Conservation (phyloP, 106 monocot genomes). For the Cymbidium sinense region DNA sequence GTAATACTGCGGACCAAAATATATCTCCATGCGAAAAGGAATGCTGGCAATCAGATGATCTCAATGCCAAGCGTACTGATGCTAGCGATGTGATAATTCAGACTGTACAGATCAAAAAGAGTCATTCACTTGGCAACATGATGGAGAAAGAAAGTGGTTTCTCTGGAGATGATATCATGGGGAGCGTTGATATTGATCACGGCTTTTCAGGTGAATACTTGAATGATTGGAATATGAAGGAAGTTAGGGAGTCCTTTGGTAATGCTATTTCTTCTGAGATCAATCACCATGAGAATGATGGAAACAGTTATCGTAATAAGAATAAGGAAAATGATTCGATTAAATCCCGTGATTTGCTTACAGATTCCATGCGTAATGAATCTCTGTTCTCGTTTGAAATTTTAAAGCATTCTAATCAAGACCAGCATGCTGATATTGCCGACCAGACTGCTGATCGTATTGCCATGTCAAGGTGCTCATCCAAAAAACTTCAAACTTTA, state of each 20-base stretch:
- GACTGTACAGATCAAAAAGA: slow-evolving; percentile 35
- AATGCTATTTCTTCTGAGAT: slow-evolving; percentile 14
- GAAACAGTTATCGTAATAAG: slow-evolving; percentile 4
- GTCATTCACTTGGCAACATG: slow-evolving; percentile 49
- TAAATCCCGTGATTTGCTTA: slow-evolving; percentile 7
- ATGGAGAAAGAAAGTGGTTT: slow-evolving; percentile 26
- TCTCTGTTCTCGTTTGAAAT: slow-evolving; percentile 32
- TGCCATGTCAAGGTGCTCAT: slow-evolving; percentile 10
- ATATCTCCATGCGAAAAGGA: slow-evolving; percentile 31
- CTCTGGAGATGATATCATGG: slow-evolving; percentile 19
- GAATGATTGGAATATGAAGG: slow-evolving; percentile 4
- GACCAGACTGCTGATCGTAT: slow-evolving; percentile 12
- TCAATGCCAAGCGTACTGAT: not conserved
- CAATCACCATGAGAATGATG: slow-evolving; percentile 3
- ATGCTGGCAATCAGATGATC: slow-evolving; percentile 39
- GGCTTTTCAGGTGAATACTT: slow-evolving; percentile 12
- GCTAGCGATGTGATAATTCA: not conserved
- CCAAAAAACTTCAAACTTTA: slow-evolving; percentile 3
- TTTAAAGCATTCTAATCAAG: slow-evolving; percentile 17
- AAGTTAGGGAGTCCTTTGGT: slow-evolving; percentile 7
- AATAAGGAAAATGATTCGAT: slow-evolving; percentile 11
- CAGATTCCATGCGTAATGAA: slow-evolving; percentile 6
- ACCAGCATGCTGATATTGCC: slow-evolving; percentile 9
- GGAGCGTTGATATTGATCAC: slow-evolving; percentile 25
- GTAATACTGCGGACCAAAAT: not conserved